Evolutionary conservation across 345 rosid species (phyloP), one percentile per base, ranked within the genome.

Genomic region (Kandelia obovata): DNA sequence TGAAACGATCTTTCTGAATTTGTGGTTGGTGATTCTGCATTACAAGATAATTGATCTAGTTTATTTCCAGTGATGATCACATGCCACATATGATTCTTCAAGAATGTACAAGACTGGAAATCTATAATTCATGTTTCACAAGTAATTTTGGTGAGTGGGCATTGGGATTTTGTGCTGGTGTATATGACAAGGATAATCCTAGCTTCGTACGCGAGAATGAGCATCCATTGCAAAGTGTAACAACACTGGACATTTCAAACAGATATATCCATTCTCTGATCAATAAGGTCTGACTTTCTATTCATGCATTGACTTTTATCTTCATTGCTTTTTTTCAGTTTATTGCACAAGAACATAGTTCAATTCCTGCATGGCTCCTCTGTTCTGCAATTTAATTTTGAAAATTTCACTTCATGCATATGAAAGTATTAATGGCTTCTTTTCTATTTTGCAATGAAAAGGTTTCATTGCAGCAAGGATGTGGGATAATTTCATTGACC

Each of bases 101-200:
- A 83, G 86, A 81, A 69, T 89, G 89, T 82, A 89, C 86, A 9
- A 71, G 62, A 72, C 78, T 94, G 19, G 96, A 94, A 80, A 91
- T 94, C 76, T 92, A 73, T 75, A 88, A 94, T 78, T 94, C 98
- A 7, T 31, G 46, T 64, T 89, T 89, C 66, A 94, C 96, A 21
- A 39, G 25, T 51, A 91, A 84, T 66, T 94, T 78, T 71, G 92
- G 96, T 49, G 67, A 60, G 21, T 94, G 96, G 98, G 98, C 98
- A 6, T 83, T 94, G 80, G 95, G 92, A 56, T 91, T 84, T 73
- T 89, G 95, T 77, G 97, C 82, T 62, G 95, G 79, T 59, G 59
- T 86, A 21, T 81, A 75, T 79, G 85, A 76, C 59, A 88, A 89
- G 81, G 91, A 87, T 77, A 81, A 84, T 78, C 96, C 94, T 31